Base-by-base conservation (phyloP, 2,329 filamentous ascomycete species). In the Acrocalymma vagum region DNA sequence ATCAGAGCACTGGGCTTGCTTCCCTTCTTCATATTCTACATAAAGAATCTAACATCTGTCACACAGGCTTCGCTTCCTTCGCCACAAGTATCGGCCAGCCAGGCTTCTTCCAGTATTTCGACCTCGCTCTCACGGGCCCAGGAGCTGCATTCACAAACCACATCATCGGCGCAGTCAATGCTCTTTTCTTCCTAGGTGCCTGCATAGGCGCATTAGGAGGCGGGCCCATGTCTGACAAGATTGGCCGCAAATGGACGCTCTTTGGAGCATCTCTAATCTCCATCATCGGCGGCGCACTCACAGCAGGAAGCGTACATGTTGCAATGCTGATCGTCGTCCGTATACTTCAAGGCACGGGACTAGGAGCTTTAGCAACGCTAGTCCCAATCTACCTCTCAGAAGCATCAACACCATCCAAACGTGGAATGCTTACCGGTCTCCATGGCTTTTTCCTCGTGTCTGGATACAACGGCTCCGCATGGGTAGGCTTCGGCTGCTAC, bases 381-480 rank as follows among this genome's bases (percentile, higher is more conserved):
- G 43, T 52, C 9, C 58, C 58, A 0, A 60, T 62, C 16, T 60
- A 57, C 29, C 54, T 58, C 22, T 46, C 54, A 9, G 55, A 60
- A 48, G 53, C 53, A n/a, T 55, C 54, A 1, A 59, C 55, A 6
- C 50, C 55, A 3, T 43, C 46, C 3, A 59, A 59, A 28, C 45
- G 58, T 23, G 57, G 58, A 10, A 54, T 60, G 46, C 41, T 62
- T 3, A 59, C 53, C 13, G 57, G 58, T 5, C 38, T 60, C 9
- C 53, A 60, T 31, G 55, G 50, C 14, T 58, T 58, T 40, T 59
- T 59, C 29, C 47, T 62, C 13, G 56, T 59, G 1, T 55, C 28
- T 8, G 58, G 57, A 9, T 62, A 60, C 43, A 59, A 53, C 16
- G 40, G 78, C 3, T 72, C 70, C 7, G 77, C 78, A 29, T 57